Base-by-base conservation (phyloP, 2,329 filamentous ascomycete species). In the Cordyceps cicadae region DNA sequence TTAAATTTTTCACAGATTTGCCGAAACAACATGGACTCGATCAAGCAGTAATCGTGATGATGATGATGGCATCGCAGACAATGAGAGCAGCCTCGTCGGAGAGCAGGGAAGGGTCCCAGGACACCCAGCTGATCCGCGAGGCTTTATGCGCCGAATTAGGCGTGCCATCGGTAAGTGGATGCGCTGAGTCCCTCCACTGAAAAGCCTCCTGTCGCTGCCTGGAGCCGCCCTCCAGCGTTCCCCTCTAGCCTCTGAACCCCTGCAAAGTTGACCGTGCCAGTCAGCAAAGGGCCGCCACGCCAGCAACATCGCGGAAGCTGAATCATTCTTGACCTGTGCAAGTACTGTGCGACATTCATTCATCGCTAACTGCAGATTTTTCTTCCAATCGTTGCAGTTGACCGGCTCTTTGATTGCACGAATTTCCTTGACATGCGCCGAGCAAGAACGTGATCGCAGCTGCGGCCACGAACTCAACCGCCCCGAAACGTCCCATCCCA, bases 121-220 rank as follows among this genome's bases (percentile, higher is more conserved):
- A 79, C 65, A 79, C 75, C 69, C 77, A 79, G 67, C 67, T 70
- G 29, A 68, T 79, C 29, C 64, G 76, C 2, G 70, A 74, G 41
- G 69, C 69, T 60, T 71, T 77, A 64, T 72, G 71, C 63, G 69
- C 67, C 21, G 68, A 74, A 61, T 73, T 76, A 61, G 75, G 74
- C 60, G 68, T 75, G 17, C 72, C 69, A 52, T 66, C 69, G 69
- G 76, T 78, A 70, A 67, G 76, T 76, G 57, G 37, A 59, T 37
- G 49, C 57, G 57, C 57, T 59, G 49, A 53, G 50, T 39, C 57
- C 3, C 24, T 4, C 41, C 6, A 39, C 49, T 19, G 26, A 39
- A 39, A 48, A n/a, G 7, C 46, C 29, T 39, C 9, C 50, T 43
- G 19, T 29, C 48, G 19, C 12, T 24, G 34, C 34, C 19, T 19